A percentile compares a stretch with the other conserved stretches of the same genome.
Evolutionary conservation across 306 rosid species (phyloP).

Genomic region (Acacia crassicarpa): DNA sequence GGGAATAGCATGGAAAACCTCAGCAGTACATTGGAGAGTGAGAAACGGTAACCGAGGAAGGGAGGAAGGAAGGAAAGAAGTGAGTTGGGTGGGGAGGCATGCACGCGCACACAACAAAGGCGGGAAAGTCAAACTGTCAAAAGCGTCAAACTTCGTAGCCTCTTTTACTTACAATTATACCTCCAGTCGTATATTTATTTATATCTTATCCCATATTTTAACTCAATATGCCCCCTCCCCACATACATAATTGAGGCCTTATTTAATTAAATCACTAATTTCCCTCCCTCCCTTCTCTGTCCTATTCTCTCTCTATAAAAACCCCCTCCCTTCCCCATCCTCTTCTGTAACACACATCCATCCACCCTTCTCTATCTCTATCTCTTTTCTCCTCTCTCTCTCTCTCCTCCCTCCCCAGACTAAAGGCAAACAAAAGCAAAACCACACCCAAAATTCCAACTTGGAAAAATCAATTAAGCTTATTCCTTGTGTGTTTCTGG

Average conservation of each 20-base stretch:
- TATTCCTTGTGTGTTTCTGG: background rate
- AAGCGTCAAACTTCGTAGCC: constrained; percentile 63
- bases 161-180: background rate
- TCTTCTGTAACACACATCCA: constrained; percentile 37
- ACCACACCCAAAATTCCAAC: background rate
- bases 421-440: background rate
- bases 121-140: constrained; percentile 66
- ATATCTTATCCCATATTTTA: no score
- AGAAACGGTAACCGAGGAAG: background rate
- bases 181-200: background rate
- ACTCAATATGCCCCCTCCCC: no score
- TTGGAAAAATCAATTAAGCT: background rate
- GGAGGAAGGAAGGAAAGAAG: constrained; percentile 1
- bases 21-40: no score
- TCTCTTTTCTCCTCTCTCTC: background rate
- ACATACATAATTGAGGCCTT: background rate
- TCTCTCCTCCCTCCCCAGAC: background rate
- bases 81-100: constrained; percentile 27
- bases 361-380: constrained; percentile 16
- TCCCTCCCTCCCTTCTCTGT: background rate
- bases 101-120: constrained; percentile 33
- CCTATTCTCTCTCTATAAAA: constrained; percentile 54
- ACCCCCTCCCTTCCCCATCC: constrained; percentile 48
- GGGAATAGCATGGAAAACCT: no score
- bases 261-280: constrained; percentile 35